phyloP scores from a whole-genome alignment of 371 early-diverging fungal species.

The Zychaea mexicana region DNA sequence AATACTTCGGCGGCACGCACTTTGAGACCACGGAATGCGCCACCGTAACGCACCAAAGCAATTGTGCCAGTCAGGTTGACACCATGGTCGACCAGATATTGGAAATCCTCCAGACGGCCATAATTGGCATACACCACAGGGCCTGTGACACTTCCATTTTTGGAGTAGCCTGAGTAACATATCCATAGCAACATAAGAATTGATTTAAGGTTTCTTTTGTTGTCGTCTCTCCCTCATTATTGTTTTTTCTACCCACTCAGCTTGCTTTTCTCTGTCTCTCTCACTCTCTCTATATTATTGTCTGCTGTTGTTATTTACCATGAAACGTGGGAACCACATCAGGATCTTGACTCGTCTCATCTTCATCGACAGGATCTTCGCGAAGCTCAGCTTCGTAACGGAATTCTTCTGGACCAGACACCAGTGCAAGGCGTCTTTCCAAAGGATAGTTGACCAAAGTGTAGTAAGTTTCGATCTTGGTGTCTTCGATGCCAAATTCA shows the following conservation, averaged over 20 bases:
- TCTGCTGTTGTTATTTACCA: conserved; percentile 23
- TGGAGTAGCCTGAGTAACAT: conserved; percentile 41
- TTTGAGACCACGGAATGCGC: conserved; percentile 60
- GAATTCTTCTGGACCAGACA: conserved; percentile 46
- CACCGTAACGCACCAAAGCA: conserved; percentile 66
- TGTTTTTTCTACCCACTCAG: background rate
- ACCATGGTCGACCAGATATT: conserved; percentile 43
- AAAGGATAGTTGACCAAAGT: conserved; percentile 63
- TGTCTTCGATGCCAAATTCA: conserved; percentile 53
- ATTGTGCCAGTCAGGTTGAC: conserved; percentile 53
- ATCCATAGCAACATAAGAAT: too few species aligned
- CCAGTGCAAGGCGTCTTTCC: conserved; percentile 53
- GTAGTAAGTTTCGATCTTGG: conserved; percentile 59
- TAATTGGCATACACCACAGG: conserved; percentile 70
- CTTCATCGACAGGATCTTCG: conserved; percentile 62
- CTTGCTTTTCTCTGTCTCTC: background rate
- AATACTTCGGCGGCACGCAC: conserved; percentile 61
- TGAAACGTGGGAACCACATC: conserved; percentile 67
- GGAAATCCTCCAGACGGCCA: conserved; percentile 64
- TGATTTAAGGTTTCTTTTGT: too few species aligned
- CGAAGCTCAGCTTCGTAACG: conserved; percentile 54
- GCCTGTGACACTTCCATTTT: conserved; percentile 63
- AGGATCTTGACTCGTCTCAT: conserved; percentile 51
- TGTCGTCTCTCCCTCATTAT: too few species aligned
- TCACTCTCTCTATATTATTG: background rate